Conservation (phyloP, 75 land plant species). For the Sequoia sempervirens region DNA sequence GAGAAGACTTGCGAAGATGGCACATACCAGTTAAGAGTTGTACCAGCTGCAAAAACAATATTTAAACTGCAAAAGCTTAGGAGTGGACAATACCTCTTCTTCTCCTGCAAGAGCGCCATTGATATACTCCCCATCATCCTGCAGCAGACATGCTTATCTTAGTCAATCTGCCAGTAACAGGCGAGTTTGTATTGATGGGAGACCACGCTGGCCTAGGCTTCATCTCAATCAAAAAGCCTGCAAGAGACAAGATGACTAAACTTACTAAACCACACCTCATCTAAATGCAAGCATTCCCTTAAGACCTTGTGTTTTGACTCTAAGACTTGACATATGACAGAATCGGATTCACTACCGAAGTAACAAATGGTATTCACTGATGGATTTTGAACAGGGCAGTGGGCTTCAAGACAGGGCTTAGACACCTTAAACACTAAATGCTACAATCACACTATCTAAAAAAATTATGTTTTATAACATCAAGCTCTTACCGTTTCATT, state of each 20-base stretch:
- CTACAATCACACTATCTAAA: background rate
- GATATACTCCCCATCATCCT: slow-evolving; percentile 82
- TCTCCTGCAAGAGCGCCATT: slow-evolving; percentile 39
- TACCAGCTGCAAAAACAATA: slow-evolving; percentile 8
- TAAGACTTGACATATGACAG: background rate
- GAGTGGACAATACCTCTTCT: slow-evolving; percentile 39
- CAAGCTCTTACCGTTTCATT: slow-evolving; percentile 7
- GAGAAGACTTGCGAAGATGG: background rate
- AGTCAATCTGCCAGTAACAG: slow-evolving; percentile 37
- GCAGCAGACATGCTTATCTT: slow-evolving; percentile 47
- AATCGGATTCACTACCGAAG: background rate
- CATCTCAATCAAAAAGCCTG: slow-evolving; percentile 33
- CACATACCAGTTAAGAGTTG: slow-evolving; percentile 7
- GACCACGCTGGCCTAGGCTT: slow-evolving; percentile 23
- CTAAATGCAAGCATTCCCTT: slow-evolving; percentile 6
- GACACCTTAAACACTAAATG: background rate
- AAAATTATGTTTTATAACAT: background rate
- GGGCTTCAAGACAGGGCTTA: background rate
- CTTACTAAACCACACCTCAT: slow-evolving; percentile 38
- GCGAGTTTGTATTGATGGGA: slow-evolving; percentile 18
- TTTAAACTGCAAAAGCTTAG: slow-evolving; percentile 6
- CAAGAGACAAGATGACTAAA: slow-evolving; percentile 40
- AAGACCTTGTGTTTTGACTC: slow-evolving; percentile 4
- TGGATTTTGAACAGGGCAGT: background rate
- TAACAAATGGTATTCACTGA: background rate